Conservation (phyloP, 306 rosid species). For the Sesbania bispinosa region DNA sequence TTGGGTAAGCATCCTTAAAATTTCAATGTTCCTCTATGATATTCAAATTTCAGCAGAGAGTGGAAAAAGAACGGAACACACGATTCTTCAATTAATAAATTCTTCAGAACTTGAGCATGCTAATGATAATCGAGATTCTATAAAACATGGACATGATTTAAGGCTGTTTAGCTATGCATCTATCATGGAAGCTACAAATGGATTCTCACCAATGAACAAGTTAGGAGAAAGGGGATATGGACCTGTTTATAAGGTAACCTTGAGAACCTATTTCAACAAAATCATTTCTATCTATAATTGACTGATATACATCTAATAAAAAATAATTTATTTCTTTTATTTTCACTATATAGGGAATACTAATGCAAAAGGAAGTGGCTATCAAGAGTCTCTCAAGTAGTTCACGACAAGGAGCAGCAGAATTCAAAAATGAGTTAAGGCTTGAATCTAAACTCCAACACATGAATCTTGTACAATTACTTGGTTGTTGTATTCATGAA, state of each 20-base stretch:
- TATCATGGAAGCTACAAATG: slow-evolving; percentile 24
- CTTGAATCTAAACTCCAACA: slow-evolving; percentile 16
- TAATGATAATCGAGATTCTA: no score
- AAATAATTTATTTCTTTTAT: no score
- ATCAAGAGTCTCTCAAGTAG: slow-evolving; percentile 8
- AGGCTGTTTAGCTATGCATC: slow-evolving; percentile 6
- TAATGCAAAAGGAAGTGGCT: slow-evolving; percentile 17
- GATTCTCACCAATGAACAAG: slow-evolving; percentile 6
- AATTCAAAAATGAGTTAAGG: slow-evolving; percentile 21
- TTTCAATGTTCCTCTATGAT: no score
- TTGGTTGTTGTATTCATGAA: slow-evolving; percentile 6
- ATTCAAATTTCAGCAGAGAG: no score
- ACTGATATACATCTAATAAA: no score
- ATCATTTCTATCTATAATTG: neutral
- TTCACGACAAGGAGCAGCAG: slow-evolving; percentile 8
- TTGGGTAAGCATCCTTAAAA: no score
- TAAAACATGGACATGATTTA: slow-evolving; percentile 4
- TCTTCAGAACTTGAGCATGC: no score
- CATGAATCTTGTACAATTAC: slow-evolving; percentile 13
- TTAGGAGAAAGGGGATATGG: slow-evolving; percentile 39
- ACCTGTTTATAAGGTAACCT: slow-evolving; percentile 38
- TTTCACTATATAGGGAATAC: no score
- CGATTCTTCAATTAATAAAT: no score
- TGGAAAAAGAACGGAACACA: no score
- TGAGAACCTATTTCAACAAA: no score